These are phyloP conservation scores for Xylaria sp. DNA, from an alignment of 2,329 filamentous ascomycete species.

Conservation along the genomic window DNA sequence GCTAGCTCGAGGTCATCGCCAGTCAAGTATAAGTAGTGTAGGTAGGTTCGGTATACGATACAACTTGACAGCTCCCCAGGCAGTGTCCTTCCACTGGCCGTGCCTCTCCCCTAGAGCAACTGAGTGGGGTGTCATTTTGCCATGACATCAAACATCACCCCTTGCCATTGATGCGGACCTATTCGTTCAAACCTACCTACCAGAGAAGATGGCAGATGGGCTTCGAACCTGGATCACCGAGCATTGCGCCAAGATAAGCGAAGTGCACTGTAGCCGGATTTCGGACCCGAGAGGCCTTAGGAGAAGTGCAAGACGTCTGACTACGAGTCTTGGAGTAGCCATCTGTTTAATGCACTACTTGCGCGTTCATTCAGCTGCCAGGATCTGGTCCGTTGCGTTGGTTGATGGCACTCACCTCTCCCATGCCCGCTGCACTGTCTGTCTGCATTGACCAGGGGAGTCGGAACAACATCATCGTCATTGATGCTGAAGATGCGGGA, in stretches of 20 bases:
- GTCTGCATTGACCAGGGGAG: slow-evolving; percentile 16
- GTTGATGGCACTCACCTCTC: slow-evolving; percentile 6
- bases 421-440: slow-evolving; percentile 1
- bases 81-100: not conserved
- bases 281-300: slow-evolving; percentile 30
- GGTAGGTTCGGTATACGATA: slow-evolving; percentile 10
- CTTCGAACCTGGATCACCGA: slow-evolving; percentile 20
- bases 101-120: not conserved
- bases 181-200: slow-evolving; percentile 4
- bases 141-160: slow-evolving; percentile 3
- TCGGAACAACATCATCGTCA: not conserved
- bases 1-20: slow-evolving; percentile 5
- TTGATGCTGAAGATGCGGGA: slow-evolving; percentile 17
- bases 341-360: slow-evolving; percentile 28
- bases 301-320: slow-evolving; percentile 13
- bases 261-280: slow-evolving; percentile 17
- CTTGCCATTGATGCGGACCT: slow-evolving; percentile 6
- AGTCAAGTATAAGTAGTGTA: slow-evolving; percentile 27
- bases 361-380: slow-evolving; percentile 26
- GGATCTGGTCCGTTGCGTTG: slow-evolving; percentile 16
- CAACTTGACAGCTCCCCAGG: slow-evolving; percentile 6
- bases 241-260: slow-evolving; percentile 31
- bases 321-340: slow-evolving; percentile 25
- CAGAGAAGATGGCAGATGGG: slow-evolving; percentile 9
- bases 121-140: slow-evolving; percentile 20